phyloP scores from a whole-genome alignment of 2,329 filamentous ascomycete genomes.

The Fusarium sp. region DNA sequence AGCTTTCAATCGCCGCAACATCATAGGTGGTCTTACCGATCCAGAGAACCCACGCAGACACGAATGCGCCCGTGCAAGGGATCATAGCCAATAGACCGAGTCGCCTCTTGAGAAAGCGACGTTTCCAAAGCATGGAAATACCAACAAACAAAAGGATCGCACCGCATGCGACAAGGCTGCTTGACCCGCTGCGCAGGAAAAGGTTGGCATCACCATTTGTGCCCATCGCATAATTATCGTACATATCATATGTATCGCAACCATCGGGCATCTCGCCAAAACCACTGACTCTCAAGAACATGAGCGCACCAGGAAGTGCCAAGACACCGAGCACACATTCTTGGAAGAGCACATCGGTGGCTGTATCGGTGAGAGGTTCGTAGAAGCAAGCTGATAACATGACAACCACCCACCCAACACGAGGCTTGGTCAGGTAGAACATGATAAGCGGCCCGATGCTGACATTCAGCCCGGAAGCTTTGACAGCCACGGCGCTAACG shows the following conservation, averaged over 20 bases:
- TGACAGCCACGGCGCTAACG: neutral
- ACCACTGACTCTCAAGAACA: neutral
- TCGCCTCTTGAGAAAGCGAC: neutral
- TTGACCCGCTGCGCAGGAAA: neutral
- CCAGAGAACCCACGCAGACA: neutral
- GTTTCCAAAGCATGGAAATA: neutral
- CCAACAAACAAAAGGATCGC: neutral
- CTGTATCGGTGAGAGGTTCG: neutral
- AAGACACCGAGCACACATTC: neutral
- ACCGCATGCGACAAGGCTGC: neutral
- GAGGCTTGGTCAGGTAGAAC: neutral
- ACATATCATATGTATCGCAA: neutral
- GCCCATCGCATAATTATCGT: neutral
- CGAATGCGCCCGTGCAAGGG: neutral
- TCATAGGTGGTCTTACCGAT: rapidly evolving
- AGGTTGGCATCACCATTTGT: neutral
- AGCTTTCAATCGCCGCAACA: rapidly evolving
- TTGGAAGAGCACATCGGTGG: neutral
- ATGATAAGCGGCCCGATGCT: neutral
- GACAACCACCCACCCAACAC: neutral
- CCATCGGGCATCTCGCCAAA: neutral
- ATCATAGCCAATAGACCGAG: neutral
- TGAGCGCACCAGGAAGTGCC: neutral
- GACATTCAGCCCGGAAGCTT: neutral
- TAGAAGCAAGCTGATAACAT: neutral